Evolutionary conservation across 805 yeast species (phyloP), one percentile per base, ranked within the genome.

Genomic region (Candida easanensis): DNA sequence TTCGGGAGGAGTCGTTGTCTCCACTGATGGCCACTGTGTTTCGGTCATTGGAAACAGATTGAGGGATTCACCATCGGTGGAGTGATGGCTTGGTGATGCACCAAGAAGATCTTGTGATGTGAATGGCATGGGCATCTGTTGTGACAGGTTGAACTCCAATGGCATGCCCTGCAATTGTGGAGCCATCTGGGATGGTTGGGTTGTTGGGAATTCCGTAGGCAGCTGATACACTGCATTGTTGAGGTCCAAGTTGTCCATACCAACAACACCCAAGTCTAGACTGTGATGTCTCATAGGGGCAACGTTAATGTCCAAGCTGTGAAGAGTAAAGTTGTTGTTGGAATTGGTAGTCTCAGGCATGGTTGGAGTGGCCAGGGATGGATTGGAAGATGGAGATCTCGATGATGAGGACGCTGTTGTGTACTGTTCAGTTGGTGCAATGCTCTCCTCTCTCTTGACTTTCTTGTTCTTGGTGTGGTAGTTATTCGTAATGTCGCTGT

Each of bases 241-340:
- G 36, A 51, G 37, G 16, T 53, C 54, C 4, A 50, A 26, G 22
- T 41, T 36, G 15, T 51, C 54, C n/a, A 52, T 37, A 2, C 41
- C 44, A 35, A 47, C 35, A 14, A 44, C 17, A 5, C 56, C 50
- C 20, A 57, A 33, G 19, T 57, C 61, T 10, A 57, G 25, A 21
- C 57, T 54, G 33, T 57, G 60, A 21, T 54, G 60, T 51, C 61
- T 57, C 41, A 50, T 30, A 23, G 57, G 52, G 0, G 52, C 44
- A 21, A 45, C 30, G 17, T 55, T 55, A 35, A 57, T 55, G 28
- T 57, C 60, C 22, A 57, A 32, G 16, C 47, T 41, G 37, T 52
- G 47, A 30, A 50, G 34, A 4, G 50, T 42, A 19, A 49, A 21
- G 10, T 37, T 15, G 8, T 45, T 46, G 38, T 28, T 38, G 32